A percentile compares a stretch with the other conserved stretches of the same genome.
Evolutionary conservation across 129 eudicot genomes (phyloP).

Genomic region (Oenanthe sinensis): DNA sequence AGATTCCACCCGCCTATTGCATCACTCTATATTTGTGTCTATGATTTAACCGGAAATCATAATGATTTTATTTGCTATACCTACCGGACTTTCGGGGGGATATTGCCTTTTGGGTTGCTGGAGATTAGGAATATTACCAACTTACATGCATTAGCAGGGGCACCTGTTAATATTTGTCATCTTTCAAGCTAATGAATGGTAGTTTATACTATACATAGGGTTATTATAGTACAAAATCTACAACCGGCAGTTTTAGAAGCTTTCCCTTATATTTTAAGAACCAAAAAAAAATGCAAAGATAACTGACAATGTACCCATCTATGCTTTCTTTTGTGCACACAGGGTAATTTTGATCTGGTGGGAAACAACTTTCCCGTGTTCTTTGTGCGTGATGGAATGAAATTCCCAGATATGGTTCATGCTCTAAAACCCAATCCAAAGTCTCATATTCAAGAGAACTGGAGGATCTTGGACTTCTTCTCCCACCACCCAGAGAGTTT

Average conservation of each 20-base stretch:
- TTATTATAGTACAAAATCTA: background rate
- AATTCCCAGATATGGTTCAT: constrained; percentile 82
- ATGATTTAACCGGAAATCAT: background rate
- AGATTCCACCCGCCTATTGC: background rate
- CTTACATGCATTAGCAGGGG: background rate
- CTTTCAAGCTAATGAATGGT: background rate
- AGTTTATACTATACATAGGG: background rate
- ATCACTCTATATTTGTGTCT: background rate
- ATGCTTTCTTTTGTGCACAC: constrained; percentile 6
- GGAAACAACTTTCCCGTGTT: constrained; percentile 91
- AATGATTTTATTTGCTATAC: background rate
- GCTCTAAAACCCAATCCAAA: constrained; percentile 80
- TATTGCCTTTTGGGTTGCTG: background rate
- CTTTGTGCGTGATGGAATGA: constrained; percentile 73
- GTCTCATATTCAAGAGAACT: constrained; percentile 78
- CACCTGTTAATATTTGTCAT: background rate
- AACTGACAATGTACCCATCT: background rate
- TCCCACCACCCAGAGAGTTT: constrained; percentile 79
- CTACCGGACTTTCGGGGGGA: background rate
- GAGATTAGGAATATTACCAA: background rate
- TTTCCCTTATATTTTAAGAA: background rate
- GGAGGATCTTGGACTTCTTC: constrained; percentile 76
- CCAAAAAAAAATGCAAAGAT: background rate
- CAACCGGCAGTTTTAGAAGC: background rate
- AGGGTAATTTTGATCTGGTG: constrained; percentile 86